Conservation (phyloP, 1,284 basidiomycete species). For the Tausonia pullulans region DNA sequence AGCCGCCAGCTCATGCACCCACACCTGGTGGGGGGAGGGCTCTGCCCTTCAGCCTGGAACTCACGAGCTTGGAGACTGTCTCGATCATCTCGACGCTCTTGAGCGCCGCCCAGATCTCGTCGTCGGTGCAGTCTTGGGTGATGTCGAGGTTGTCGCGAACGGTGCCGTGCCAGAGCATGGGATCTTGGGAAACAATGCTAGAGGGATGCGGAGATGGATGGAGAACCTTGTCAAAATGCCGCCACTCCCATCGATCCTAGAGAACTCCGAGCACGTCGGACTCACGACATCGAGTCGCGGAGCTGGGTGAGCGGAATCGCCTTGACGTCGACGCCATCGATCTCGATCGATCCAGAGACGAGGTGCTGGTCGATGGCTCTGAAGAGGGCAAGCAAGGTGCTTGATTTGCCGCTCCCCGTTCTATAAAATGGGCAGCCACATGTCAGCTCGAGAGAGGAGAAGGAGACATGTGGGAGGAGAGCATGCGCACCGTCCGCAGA, state of each 20-base stretch:
- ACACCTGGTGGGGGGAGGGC: slow-evolving; percentile 8
- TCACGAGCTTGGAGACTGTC: slow-evolving; percentile 21
- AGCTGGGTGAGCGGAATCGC: slow-evolving; percentile 12
- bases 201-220: background rate
- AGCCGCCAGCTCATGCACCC: slow-evolving; percentile 17
- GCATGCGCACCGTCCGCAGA: slow-evolving; percentile 17
- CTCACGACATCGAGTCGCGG: slow-evolving; percentile 15
- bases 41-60: background rate
- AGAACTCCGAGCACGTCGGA: background rate
- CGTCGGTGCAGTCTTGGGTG: slow-evolving; percentile 21
- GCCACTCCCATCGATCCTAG: background rate
- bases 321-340: slow-evolving; percentile 20
- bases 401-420: slow-evolving; percentile 18
- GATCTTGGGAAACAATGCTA: slow-evolving; percentile 26
- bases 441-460: slow-evolving; percentile 20
- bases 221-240: background rate
- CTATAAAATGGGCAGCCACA: background rate
- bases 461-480: slow-evolving; percentile 18
- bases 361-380: slow-evolving; percentile 16
- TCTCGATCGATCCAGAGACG: slow-evolving; percentile 14
- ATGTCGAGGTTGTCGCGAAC: slow-evolving; percentile 28
- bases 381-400: slow-evolving; percentile 19
- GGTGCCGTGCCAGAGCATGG: slow-evolving; percentile 24
- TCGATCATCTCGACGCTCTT: slow-evolving; percentile 23
- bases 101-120: slow-evolving; percentile 27